A percentile compares a stretch with the other conserved stretches of the same genome.
Evolutionary conservation across 352 stramenopile species (phyloP).

Genomic region (Phytophthora quininea): DNA sequence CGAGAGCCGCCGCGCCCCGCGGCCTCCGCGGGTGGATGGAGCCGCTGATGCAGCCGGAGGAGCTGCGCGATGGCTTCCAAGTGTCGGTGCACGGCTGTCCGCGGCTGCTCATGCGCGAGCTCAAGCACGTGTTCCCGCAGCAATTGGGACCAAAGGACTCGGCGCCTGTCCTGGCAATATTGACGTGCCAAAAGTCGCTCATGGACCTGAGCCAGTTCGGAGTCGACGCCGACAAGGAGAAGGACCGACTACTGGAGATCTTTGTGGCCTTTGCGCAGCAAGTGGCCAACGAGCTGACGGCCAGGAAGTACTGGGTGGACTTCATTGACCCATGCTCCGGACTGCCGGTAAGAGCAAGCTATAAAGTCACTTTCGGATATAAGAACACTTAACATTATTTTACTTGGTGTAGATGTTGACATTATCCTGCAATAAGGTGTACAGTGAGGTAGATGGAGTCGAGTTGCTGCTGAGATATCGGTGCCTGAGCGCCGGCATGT

Average conservation of each 20-base stretch:
- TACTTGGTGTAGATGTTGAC: slow-evolving; percentile 84
- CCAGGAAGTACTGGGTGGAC: slow-evolving; percentile 93
- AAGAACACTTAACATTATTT: neutral
- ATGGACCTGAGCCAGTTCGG: slow-evolving; percentile 96
- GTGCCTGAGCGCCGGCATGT: slow-evolving; percentile 91
- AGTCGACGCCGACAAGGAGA: slow-evolving; percentile 93
- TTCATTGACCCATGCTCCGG: slow-evolving; percentile 98
- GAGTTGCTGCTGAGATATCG: slow-evolving; percentile 86
- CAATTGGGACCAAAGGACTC: slow-evolving; percentile 47
- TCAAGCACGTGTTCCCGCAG: slow-evolving; percentile 81
- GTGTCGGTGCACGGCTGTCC: slow-evolving; percentile 83
- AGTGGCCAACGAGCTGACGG: slow-evolving; percentile 81
- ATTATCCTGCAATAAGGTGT: slow-evolving; percentile 93
- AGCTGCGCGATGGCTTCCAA: slow-evolving; percentile 72
- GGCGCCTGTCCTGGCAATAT: slow-evolving; percentile 82
- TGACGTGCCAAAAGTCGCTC: slow-evolving; percentile 93
- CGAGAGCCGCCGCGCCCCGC: neutral
- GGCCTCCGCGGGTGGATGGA: slow-evolving; percentile 31
- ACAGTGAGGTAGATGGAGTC: slow-evolving; percentile 96
- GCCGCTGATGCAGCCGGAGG: slow-evolving; percentile 57
- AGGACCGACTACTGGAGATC: slow-evolving; percentile 96
- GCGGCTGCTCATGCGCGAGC: slow-evolving; percentile 73
- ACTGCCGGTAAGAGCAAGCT: slow-evolving; percentile 70
- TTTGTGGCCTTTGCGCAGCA: slow-evolving; percentile 93
- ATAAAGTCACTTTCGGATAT: neutral